phyloP scores from a whole-genome alignment of 1,284 basidiomycete genomes.

The Rhodotorula sp. region DNA sequence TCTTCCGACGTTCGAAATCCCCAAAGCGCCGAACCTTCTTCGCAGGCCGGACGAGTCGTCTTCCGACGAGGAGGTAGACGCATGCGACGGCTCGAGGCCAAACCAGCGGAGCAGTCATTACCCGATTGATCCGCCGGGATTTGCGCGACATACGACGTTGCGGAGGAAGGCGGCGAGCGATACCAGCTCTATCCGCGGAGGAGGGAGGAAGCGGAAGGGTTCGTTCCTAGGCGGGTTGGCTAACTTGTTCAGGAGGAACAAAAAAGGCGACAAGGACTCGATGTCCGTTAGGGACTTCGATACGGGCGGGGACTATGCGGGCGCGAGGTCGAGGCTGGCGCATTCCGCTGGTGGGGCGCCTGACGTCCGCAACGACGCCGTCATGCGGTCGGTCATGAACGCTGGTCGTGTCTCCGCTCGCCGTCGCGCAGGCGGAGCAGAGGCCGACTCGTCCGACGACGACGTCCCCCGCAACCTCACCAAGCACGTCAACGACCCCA shows the following conservation, averaged over 20 bases:
- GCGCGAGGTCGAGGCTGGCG: constrained; percentile 4
- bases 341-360: background rate
- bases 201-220: constrained; percentile 26
- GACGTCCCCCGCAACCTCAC: constrained; percentile 34
- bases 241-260: constrained; percentile 36
- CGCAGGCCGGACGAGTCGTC: constrained; percentile 26
- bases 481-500: constrained; percentile 41
- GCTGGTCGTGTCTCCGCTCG: constrained; percentile 2
- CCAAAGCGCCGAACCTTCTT: constrained; percentile 30
- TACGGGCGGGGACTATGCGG: constrained; percentile 9
- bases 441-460: constrained; percentile 26
- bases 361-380: constrained; percentile 7
- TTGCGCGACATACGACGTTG: background rate
- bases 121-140: constrained; percentile 7
- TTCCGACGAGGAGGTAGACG: background rate
- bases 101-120: constrained; percentile 13
- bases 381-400: constrained; percentile 12
- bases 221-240: constrained; percentile 41
- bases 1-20: constrained; percentile 37
- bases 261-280: constrained; percentile 16
- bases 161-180: constrained; percentile 35
- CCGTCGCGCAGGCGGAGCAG: background rate
- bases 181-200: constrained; percentile 29
- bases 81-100: background rate
- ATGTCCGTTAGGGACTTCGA: background rate